phyloP scores from a whole-genome alignment of 2,329 filamentous ascomycete species.

The Myotisia sp. region DNA sequence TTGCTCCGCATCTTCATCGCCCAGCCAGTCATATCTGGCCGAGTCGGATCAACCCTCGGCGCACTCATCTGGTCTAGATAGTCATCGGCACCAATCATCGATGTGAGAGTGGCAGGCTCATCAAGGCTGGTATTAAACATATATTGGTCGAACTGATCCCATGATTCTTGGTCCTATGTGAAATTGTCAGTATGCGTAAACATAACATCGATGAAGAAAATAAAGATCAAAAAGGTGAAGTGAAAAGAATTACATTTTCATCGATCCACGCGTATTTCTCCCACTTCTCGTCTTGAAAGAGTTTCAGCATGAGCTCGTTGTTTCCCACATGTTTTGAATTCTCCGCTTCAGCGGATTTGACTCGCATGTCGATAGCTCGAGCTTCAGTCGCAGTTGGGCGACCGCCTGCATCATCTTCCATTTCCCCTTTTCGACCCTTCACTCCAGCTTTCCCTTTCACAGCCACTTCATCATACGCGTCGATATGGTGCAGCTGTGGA shows the following conservation, averaged over 20 bases:
- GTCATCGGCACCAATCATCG: constrained; percentile 42
- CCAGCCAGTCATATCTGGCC: constrained; percentile 31
- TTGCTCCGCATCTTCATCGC: constrained; percentile 31
- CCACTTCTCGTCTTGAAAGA: constrained; percentile 75
- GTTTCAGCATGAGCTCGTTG: constrained; percentile 60
- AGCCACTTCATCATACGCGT: constrained; percentile 59
- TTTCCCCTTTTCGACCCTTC: constrained; percentile 25
- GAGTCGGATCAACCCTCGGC: constrained; percentile 33
- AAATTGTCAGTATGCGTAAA: neutral
- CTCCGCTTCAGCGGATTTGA: constrained; percentile 61
- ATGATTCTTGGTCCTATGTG: constrained; percentile 49
- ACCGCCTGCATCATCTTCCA: constrained; percentile 29
- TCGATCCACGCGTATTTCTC: constrained; percentile 64
- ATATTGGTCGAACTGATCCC: constrained; percentile 59
- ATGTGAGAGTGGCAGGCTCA: constrained; percentile 36
- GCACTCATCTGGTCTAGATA: constrained; percentile 52
- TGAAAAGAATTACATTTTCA: constrained; percentile 27
- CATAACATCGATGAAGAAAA: too few species aligned
- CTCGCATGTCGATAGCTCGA: constrained; percentile 71
- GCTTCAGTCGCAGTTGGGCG: constrained; percentile 39
- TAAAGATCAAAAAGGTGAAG: constrained; percentile 4
- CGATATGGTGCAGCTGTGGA: constrained; percentile 83
- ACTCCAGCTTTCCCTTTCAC: constrained; percentile 19
- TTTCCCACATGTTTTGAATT: constrained; percentile 52
- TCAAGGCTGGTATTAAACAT: constrained; percentile 43